Conservation (phyloP, 495 filamentous ascomycete species). For the Xylaria intraflava region DNA sequence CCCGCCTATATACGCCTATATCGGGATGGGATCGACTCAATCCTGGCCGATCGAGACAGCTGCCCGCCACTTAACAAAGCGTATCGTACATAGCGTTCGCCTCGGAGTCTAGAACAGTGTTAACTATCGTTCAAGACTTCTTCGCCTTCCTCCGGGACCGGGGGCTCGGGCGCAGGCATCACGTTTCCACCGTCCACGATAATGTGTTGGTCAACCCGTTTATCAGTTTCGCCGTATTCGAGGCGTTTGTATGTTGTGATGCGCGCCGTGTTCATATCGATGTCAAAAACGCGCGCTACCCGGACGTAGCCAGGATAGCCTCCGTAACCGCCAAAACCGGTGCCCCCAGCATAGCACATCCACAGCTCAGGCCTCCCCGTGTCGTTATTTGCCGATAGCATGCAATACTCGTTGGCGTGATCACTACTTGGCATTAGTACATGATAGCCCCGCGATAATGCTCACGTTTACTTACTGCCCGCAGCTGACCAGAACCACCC, state of each 20-base stretch:
- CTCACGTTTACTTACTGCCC: slow-evolving; percentile 62
- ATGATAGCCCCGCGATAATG: background rate
- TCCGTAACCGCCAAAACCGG: slow-evolving; percentile 89
- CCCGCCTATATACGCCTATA: background rate
- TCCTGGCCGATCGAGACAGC: background rate
- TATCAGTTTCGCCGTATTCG: slow-evolving; percentile 68
- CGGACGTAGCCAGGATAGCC: slow-evolving; percentile 81
- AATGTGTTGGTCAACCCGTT: slow-evolving; percentile 74
- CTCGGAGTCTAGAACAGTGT: background rate
- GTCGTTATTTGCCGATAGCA: slow-evolving; percentile 49
- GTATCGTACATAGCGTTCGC: background rate
- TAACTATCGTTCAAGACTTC: background rate
- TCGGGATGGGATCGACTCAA: background rate
- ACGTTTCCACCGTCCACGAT: slow-evolving; percentile 76
- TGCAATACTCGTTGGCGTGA: slow-evolving; percentile 95
- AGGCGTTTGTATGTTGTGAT: slow-evolving; percentile 89
- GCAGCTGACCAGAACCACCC: slow-evolving; percentile 76
- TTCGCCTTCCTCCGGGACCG: background rate
- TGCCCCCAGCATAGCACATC: slow-evolving; percentile 95
- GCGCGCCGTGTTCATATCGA: slow-evolving; percentile 80
- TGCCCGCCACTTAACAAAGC: background rate
- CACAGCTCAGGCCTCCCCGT: slow-evolving; percentile 66
- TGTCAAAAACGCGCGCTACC: slow-evolving; percentile 79
- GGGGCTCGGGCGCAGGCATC: slow-evolving; percentile 28
- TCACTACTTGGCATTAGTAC: slow-evolving; percentile 48